These are phyloP conservation scores for Globisporangium sylvaticum DNA, from an alignment of 352 stramenopile species.

Conservation along the genomic window DNA sequence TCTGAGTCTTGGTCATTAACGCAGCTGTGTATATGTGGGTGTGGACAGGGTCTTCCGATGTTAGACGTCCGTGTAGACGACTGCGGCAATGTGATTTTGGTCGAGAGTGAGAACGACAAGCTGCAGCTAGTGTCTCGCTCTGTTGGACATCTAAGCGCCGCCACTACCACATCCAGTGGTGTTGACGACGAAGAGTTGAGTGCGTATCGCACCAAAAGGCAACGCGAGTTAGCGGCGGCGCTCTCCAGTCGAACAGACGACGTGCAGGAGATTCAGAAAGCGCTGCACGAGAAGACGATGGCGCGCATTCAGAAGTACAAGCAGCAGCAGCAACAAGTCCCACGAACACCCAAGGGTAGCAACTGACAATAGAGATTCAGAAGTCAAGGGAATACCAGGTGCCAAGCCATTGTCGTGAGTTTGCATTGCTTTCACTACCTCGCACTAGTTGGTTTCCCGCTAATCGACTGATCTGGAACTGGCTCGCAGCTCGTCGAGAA, in stretches of 20 bases:
- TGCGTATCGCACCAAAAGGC: slow-evolving; percentile 37
- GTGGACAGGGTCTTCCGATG: slow-evolving; percentile 29
- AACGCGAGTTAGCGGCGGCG: slow-evolving; percentile 36
- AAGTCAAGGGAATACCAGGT: not conserved
- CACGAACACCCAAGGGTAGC: not conserved
- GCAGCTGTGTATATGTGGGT: not conserved
- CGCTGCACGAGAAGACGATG: slow-evolving; percentile 55
- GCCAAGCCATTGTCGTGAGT: not conserved
- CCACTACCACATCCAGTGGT: not conserved
- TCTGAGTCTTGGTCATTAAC: not conserved
- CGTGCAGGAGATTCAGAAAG: slow-evolving; percentile 41
- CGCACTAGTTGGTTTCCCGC: not conserved
- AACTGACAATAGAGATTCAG: not conserved
- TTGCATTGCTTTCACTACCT: not conserved
- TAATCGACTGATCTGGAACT: slow-evolving; percentile 4
- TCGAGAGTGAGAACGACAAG: slow-evolving; percentile 9
- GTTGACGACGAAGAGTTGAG: slow-evolving; percentile 20
- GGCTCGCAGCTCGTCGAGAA: slow-evolving; percentile 14
- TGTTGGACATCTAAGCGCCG: not conserved
- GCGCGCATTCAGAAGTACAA: slow-evolving; percentile 39
- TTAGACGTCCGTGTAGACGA: slow-evolving; percentile 40
- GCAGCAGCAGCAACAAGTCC: slow-evolving; percentile 12
- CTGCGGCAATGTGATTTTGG: slow-evolving; percentile 33
- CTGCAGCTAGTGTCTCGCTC: too few relatives aligned
- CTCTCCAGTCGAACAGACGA: slow-evolving; percentile 44